These are phyloP conservation scores for Deuterostichococcus epilithicus DNA, from an alignment of 139 green algal genomes.

Conservation along the genomic window DNA sequence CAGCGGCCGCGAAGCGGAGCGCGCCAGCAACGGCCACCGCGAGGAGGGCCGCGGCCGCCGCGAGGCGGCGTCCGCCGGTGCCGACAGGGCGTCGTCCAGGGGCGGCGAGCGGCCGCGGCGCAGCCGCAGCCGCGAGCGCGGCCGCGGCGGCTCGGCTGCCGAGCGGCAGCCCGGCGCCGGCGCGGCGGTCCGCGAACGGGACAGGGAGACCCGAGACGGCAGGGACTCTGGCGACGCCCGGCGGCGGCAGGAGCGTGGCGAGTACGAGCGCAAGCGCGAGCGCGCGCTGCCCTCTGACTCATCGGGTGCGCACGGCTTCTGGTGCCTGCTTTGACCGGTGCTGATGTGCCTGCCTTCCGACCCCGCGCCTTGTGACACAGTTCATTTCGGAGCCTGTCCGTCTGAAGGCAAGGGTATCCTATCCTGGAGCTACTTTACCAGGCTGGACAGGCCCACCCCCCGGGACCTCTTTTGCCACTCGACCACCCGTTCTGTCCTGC, in stretches of 20 bases:
- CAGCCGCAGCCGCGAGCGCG: conserved; percentile 25
- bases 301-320: neutral
- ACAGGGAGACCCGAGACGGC: neutral
- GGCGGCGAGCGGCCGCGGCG: conserved; percentile 1
- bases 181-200: too few relatives aligned
- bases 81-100: neutral
- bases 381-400: too few relatives aligned
- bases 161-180: too few relatives aligned
- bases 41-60: neutral
- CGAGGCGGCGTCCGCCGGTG: neutral
- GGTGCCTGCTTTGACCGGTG: too few relatives aligned
- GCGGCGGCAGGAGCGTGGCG: neutral
- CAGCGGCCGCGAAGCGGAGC: neutral
- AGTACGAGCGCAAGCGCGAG: neutral
- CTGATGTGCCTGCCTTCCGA: too few relatives aligned
- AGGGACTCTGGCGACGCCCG: neutral
- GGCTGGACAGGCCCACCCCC: too few relatives aligned
- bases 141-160: too few relatives aligned
- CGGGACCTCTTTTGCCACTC: too few relatives aligned
- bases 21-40: neutral
- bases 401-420: too few relatives aligned
- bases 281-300: neutral
- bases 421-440: too few relatives aligned
- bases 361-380: too few relatives aligned
- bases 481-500: too few relatives aligned